Evolutionary conservation across 257 asterid species (phyloP).

Genomic region (Fraxinus excelsior): DNA sequence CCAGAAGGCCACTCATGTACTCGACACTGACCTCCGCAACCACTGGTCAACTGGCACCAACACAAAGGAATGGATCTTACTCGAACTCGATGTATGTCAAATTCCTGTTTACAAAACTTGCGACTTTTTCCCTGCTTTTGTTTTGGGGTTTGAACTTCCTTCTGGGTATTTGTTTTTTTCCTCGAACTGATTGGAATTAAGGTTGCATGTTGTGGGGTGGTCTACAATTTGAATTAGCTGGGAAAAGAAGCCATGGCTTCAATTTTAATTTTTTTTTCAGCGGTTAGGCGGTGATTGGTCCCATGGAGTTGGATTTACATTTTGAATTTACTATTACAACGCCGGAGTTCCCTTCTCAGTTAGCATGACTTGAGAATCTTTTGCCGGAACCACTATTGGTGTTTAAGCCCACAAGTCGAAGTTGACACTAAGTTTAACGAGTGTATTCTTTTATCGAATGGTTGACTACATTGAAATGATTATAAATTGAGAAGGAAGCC

Average conservation of each 20-base stretch:
- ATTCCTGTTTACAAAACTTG: conserved; percentile 8
- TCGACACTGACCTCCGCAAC: conserved; percentile 89
- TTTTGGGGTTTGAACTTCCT: not conserved
- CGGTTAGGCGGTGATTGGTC: conserved; percentile 9
- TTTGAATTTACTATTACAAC: not conserved
- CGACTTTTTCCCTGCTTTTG: not conserved
- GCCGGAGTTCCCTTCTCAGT: not conserved
- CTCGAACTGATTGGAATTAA: conserved; percentile 17
- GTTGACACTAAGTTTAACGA: not conserved
- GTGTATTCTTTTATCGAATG: not conserved
- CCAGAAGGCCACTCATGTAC: conserved; percentile 82
- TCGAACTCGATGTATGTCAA: conserved; percentile 82
- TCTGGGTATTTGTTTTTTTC: not conserved
- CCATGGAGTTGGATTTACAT: not conserved
- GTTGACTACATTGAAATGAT: not conserved
- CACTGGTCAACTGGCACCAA: conserved; percentile 98
- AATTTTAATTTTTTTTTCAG: not conserved
- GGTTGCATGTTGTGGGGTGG: conserved; percentile 13
- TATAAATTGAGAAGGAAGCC: not conserved
- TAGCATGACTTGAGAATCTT: not conserved
- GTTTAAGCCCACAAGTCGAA: not conserved
- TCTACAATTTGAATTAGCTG: conserved; percentile 3
- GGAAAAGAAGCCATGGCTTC: not conserved
- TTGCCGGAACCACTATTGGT: not conserved
- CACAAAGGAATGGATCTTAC: conserved; percentile 96